A percentile compares a stretch with the other conserved stretches of the same genome.
Conservation (phyloP, 345 rosid species). For the Citrus glauca region DNA sequence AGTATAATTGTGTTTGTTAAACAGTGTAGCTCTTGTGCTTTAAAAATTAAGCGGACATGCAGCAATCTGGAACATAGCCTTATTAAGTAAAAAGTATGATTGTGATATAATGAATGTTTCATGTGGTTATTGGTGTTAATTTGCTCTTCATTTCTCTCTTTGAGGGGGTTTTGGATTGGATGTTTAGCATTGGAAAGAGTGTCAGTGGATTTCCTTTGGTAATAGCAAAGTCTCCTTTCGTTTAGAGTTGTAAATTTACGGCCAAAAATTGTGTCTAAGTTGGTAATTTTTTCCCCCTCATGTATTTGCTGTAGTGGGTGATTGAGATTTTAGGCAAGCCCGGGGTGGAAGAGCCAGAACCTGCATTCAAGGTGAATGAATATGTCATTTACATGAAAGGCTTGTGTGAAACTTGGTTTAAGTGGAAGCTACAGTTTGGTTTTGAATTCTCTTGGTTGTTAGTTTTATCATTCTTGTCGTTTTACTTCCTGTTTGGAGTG, state of each 20-base stretch:
- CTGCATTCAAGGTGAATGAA: conserved; percentile 87
- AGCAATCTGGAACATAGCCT: neutral
- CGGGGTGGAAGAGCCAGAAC: conserved; percentile 79
- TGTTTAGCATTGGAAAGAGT: conserved; percentile 89
- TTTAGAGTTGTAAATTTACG: neutral
- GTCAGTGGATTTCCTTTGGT: conserved; percentile 91
- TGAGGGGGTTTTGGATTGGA: conserved; percentile 63
- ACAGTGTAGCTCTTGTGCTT: neutral
- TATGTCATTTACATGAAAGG: neutral
- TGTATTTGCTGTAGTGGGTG: conserved; percentile 61
- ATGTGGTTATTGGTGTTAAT: conserved; percentile 43
- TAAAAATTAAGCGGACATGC: neutral
- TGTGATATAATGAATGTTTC: neutral
- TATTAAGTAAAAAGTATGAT: neutral
- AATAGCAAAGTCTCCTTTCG: conserved; percentile 16
- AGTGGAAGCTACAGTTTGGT: neutral
- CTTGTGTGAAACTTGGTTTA: neutral
- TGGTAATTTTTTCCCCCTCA: neutral
- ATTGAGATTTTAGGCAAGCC: conserved; percentile 94
- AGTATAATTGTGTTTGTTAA: neutral
- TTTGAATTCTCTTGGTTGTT: neutral
- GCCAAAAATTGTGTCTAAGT: neutral
- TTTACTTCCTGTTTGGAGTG: neutral
- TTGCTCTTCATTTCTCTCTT: conserved; percentile 61
- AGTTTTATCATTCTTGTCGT: neutral